A percentile compares a stretch with the other conserved stretches of the same genome.
Evolutionary conservation across 2,329 filamentous ascomycete genomes (phyloP).

Genomic region (Xylaria hypoxylon): DNA sequence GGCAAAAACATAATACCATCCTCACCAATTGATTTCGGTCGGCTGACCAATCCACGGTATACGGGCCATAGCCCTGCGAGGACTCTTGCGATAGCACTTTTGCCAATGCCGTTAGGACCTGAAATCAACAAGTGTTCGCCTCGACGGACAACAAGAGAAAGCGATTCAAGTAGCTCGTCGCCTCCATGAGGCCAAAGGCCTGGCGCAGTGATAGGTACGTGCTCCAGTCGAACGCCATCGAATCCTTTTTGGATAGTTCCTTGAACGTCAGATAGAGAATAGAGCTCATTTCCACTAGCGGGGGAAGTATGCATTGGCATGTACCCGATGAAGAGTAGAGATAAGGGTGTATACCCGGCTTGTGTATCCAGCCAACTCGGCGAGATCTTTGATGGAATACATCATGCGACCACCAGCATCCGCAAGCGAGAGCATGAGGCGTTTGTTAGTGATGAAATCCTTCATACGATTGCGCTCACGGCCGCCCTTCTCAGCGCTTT

Average conservation of each 20-base stretch:
- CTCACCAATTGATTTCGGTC: slow-evolving; percentile 80
- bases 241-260: slow-evolving; percentile 95
- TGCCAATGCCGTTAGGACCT: slow-evolving; percentile 93
- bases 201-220: slow-evolving; percentile 92
- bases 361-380: slow-evolving; percentile 94
- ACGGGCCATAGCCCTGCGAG: slow-evolving; percentile 94
- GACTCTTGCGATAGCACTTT: slow-evolving; percentile 87
- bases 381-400: slow-evolving; percentile 99
- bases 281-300: slow-evolving; percentile 76
- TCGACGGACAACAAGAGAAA: slow-evolving; percentile 88
- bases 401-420: slow-evolving; percentile 98
- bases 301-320: slow-evolving; percentile 88
- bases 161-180: slow-evolving; percentile 87
- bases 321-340: slow-evolving; percentile 91
- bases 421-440: slow-evolving; percentile 95
- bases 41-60: slow-evolving; percentile 90
- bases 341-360: slow-evolving; percentile 96
- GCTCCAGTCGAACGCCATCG: slow-evolving; percentile 91
- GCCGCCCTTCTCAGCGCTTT: slow-evolving; percentile 61
- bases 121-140: slow-evolving; percentile 96
- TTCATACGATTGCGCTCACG: slow-evolving; percentile 92
- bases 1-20: slow-evolving; percentile 99
- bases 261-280: slow-evolving; percentile 89
- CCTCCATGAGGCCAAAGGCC: slow-evolving; percentile 89
- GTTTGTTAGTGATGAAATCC: slow-evolving; percentile 98